Evolutionary conservation across 2,329 filamentous ascomycete genomes (phyloP), one percentile per base, ranked within the genome.

Genomic region (Ambrosiella beaveri): DNA sequence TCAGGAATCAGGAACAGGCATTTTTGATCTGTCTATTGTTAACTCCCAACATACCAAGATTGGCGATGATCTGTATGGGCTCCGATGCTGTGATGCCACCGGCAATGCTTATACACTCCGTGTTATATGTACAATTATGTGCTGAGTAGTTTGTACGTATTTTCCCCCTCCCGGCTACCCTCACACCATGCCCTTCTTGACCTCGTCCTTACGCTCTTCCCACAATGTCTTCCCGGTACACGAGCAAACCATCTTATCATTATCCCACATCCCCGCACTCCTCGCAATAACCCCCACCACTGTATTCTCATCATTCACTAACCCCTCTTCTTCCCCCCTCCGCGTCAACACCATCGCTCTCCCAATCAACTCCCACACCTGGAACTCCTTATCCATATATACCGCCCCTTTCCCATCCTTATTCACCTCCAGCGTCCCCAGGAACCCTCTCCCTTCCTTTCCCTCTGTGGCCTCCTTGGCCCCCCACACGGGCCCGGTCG

Each of bases 231-330:
- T 97, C 3, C 93, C 93, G 41, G 89, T 95, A 71, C 93, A 98
- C 53, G 89, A 95, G 70, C 93, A 98, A 5, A 98, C 91, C 51
- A 87, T 95, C 78, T 97, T 98, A 68, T 96, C 88, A 65, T 98
- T 95, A 69, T 96, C 91, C 93, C 93, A 98, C 62, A 95, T 85
- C n/a, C 93, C 93, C 13, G 93, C 91, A 70, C 90, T 96, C 67
- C 93, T 78, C 54, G 93, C 93, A 71, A 98, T 88, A 56, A 98
- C 90, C 7, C 93, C 93, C 1, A 95, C 87, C 55, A 96, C 74
- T 17, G 89, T 95, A 68, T 94, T 81, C 58, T 82, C 77, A 67
- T 95, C 87, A 64, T 95, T 90, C 65, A 76, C 75, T 64, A 84
- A 71, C 66, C 79, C 75, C 19, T 59, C 56, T 58, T 74, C 74